These are phyloP conservation scores for Cicer yamashitae DNA, from an alignment of 306 rosid genomes.

Conservation along the genomic window DNA sequence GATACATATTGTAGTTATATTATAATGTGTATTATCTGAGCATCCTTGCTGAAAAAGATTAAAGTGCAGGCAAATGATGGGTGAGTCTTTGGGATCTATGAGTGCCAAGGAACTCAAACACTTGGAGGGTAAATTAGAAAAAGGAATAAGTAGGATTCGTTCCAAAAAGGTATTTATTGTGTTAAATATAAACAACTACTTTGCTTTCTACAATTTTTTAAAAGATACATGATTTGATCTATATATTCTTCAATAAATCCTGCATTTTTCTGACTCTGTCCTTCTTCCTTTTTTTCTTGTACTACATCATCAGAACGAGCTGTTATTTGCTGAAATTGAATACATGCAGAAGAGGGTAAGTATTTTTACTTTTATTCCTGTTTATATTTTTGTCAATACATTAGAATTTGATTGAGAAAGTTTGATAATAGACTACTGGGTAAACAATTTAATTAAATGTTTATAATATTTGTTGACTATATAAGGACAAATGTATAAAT, in stretches of 20 bases:
- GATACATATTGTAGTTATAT: not conserved
- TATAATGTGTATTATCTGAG: slow-evolving; percentile 3
- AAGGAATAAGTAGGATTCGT: slow-evolving; percentile 76
- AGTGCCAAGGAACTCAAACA: slow-evolving; percentile 62
- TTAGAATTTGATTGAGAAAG: no score
- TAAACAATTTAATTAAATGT: no score
- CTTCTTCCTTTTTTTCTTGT: slow-evolving; percentile 42
- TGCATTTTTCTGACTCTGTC: slow-evolving; percentile 40
- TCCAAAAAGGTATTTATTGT: slow-evolving; percentile 72
- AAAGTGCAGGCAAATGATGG: slow-evolving; percentile 68
- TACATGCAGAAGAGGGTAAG: slow-evolving; percentile 84
- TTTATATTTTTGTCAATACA: not conserved
- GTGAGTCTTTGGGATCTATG: slow-evolving; percentile 65
- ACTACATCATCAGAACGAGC: slow-evolving; percentile 70
- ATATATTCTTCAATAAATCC: slow-evolving; percentile 26
- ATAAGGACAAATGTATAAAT: no score
- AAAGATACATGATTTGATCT: slow-evolving; percentile 9
- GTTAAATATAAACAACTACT: not conserved
- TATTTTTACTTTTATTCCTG: not conserved
- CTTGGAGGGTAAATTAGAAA: slow-evolving; percentile 75
- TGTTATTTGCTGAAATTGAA: slow-evolving; percentile 83
- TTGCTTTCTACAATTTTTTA: not conserved
- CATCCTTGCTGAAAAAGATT: not conserved
- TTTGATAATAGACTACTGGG: no score
- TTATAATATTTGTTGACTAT: no score